Percentiles rank a stretch among this genome's conserved stretches.
Evolutionary conservation across 768 basidiomycete genomes (phyloP).

Genomic region (Mrakia hoshinonis): DNA sequence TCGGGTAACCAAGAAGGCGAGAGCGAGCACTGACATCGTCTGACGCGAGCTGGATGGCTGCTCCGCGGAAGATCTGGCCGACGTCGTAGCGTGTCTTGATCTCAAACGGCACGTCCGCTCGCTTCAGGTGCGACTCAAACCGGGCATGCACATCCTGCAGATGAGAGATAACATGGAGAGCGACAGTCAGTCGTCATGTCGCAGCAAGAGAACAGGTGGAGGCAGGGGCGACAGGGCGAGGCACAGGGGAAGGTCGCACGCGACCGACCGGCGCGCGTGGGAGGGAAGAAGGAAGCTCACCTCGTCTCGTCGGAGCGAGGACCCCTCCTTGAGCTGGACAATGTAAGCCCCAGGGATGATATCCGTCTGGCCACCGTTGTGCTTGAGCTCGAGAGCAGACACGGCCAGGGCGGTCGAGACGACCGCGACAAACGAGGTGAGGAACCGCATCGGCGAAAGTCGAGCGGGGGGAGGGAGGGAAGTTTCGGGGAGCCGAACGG

Average conservation of each 20-base stretch:
- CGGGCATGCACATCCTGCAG: neutral
- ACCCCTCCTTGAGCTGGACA: neutral
- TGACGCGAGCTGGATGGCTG: neutral
- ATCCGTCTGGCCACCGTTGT: neutral
- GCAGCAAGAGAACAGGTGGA: no score
- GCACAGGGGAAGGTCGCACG: no score
- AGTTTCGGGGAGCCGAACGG: neutral
- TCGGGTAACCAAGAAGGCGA: neutral
- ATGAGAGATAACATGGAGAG: no score
- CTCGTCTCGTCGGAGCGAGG: neutral
- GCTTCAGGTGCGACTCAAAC: constrained; percentile 26
- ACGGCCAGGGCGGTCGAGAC: neutral
- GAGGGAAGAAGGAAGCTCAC: neutral
- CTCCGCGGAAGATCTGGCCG: constrained; percentile 15
- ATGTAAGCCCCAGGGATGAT: constrained; percentile 2
- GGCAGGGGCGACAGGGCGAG: no score
- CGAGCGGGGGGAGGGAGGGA: neutral
- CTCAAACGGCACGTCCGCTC: neutral
- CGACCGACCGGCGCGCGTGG: no score
- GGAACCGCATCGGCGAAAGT: neutral
- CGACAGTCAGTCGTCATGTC: no score
- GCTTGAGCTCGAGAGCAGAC: neutral
- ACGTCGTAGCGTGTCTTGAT: constrained; percentile 6
- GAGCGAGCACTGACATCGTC: constrained; percentile 8
- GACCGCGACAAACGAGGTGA: neutral